Evolutionary conservation across 495 filamentous ascomycete genomes (phyloP).

Genomic region (Aspergillus carlsbadensis): DNA sequence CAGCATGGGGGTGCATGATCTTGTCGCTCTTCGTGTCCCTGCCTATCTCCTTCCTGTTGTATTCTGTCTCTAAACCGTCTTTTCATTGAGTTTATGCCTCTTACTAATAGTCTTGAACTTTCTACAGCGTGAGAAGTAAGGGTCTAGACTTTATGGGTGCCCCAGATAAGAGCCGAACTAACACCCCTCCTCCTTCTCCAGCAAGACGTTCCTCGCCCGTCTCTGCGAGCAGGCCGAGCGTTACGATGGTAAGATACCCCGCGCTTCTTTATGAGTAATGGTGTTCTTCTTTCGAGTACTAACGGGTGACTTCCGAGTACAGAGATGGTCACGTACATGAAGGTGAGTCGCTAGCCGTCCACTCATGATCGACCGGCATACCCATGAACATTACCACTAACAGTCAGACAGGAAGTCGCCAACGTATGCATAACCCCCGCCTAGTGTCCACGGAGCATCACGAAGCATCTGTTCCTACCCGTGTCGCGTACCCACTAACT

Average conservation of each 20-base stretch:
- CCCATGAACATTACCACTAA: constrained; percentile 33
- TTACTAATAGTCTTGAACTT: constrained; percentile 26
- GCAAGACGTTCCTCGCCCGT: constrained; percentile 99
- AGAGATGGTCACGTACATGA: constrained; percentile 99
- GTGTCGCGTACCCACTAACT: constrained; percentile 20
- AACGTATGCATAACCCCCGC: constrained; percentile 61
- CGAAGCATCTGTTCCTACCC: neutral
- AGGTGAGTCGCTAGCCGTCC: constrained; percentile 56
- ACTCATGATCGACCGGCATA: constrained; percentile 10
- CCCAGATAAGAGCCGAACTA: constrained; percentile 27
- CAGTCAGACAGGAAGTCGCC: constrained; percentile 75
- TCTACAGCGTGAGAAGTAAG: constrained; percentile 83
- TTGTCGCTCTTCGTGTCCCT: neutral
- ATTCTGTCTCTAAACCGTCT: constrained; percentile 20
- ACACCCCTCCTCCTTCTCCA: constrained; percentile 46
- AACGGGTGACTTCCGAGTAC: constrained; percentile 21
- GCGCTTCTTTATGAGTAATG: constrained; percentile 1
- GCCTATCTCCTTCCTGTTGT: constrained; percentile 13
- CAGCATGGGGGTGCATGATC: constrained; percentile 7
- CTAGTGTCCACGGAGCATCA: constrained; percentile 1
- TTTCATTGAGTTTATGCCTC: constrained; percentile 3
- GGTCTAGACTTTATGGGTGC: constrained; percentile 21
- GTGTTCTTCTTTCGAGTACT: constrained; percentile 18
- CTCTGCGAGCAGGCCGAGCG: constrained; percentile 99
- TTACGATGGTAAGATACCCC: constrained; percentile 80